Evolutionary conservation across 495 filamentous ascomycete species (phyloP), one percentile per base, ranked within the genome.

Genomic region (Platismatia glauca): DNA sequence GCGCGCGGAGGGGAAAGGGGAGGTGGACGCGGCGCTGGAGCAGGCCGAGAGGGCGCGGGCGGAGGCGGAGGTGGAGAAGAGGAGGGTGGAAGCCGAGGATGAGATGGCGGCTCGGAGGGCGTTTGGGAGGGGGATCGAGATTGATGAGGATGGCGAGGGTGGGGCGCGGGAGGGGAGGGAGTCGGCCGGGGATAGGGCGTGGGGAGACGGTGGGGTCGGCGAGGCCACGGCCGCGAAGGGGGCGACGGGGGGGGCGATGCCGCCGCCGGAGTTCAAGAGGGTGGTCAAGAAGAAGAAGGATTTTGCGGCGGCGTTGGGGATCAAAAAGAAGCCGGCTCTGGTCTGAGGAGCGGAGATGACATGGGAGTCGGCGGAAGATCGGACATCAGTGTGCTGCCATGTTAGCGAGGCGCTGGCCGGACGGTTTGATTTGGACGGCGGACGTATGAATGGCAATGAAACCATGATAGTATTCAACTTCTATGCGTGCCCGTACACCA

Each of bases 251-350:
- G 61, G 72, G 31, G 68, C 70, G 33, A 71, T 75, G 61, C 81
- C 86, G 20, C 76, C 85, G n/a, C 84, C 88, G 16, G 84, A 79
- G 4, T 95, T 96, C 72, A 88, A 89, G 69, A 77, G 87, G 61
- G 82, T 84, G 33, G 83, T 89, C 64, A 95, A 91, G 79, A 86
- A 89, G 72, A 96, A 93, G 74, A 93, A 91, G 78, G 84, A 89
- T 60, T 77, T 86, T 58, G 72, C 79, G 13, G 86, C 85, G 37
- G 73, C 84, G 34, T 70, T 96, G 64, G 92, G 92, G 1, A 97
- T 96, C 70, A 97, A 96, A 80, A 95, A 91, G 81, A 95, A 95
- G 77, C 76, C 82, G 24, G 72, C 78, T 9, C 61, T 81, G 63
- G 73, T 81, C 12, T 81, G 64, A 72, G 27, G 44, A 1, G 50